Conservation (phyloP, 192 early-diverging fungal species). For the Powellomyces hirtus region DNA sequence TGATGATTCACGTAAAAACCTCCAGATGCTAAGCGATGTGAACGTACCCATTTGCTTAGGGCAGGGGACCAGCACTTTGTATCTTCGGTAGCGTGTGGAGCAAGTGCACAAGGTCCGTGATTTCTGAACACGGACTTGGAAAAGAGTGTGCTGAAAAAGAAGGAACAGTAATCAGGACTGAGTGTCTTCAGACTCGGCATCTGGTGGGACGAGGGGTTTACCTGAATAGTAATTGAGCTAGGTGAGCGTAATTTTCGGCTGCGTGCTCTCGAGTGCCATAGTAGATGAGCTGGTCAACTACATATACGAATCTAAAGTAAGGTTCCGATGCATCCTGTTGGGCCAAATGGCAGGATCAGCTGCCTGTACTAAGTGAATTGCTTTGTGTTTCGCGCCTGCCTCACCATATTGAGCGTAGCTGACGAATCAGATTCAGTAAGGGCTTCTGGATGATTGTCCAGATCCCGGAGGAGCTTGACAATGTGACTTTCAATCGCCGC, state of each 20-base stretch:
- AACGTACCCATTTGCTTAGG: conserved; percentile 52
- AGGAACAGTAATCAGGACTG: neutral
- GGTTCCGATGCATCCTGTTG: conserved; percentile 42
- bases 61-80: conserved; percentile 46
- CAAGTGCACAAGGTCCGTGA: conserved; percentile 35
- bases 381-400: neutral
- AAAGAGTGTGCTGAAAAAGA: conserved; percentile 38
- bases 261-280: conserved; percentile 74
- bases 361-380: neutral
- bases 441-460: conserved; percentile 33
- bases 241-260: conserved; percentile 65
- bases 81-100: conserved; percentile 7
- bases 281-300: conserved; percentile 74
- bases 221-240: conserved; percentile 68
- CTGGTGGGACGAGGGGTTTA: conserved; percentile 18
- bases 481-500: conserved; percentile 63
- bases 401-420: neutral
- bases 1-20: neutral
- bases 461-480: conserved; percentile 60
- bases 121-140: conserved; percentile 53
- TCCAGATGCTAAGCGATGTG: neutral
- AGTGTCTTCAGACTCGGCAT: neutral
- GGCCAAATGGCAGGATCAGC: neutral
- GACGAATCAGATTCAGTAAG: neutral
- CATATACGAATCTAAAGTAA: conserved; percentile 66